Evolutionary conservation across 768 basidiomycete genomes (phyloP).

Genomic region (Mycena metata): DNA sequence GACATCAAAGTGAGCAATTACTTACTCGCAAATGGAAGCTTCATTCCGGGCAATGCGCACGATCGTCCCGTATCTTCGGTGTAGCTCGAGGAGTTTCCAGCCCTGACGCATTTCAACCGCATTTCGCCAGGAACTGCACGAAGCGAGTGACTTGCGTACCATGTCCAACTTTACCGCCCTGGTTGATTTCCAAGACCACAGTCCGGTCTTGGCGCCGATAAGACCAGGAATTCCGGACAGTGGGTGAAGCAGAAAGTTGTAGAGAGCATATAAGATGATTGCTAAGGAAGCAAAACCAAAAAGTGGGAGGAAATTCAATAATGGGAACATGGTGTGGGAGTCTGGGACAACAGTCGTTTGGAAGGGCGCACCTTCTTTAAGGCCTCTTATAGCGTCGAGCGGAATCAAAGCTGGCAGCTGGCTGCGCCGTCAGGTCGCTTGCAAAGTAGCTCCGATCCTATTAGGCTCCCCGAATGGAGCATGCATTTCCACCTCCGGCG

Average conservation of each 20-base stretch:
- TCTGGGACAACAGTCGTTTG: too few relatives aligned
- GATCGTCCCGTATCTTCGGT: conserved; percentile 13
- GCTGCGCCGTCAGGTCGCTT: too few relatives aligned
- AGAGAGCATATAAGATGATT: not conserved
- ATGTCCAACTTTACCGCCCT: conserved; percentile 23
- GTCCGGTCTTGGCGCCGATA: not conserved
- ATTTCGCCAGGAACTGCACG: not conserved
- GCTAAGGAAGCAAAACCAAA: not conserved
- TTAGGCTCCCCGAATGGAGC: too few relatives aligned
- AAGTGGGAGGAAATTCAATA: not conserved
- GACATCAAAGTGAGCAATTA: not conserved
- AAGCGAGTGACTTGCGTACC: not conserved
- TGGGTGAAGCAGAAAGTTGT: conserved; percentile 24
- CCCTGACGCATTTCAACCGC: not conserved
- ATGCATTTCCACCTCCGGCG: too few relatives aligned
- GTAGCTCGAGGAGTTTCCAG: conserved; percentile 26
- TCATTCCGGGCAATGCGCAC: conserved; percentile 28
- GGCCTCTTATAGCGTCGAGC: too few relatives aligned
- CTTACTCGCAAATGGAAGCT: conserved; percentile 29
- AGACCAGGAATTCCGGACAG: conserved; percentile 22
- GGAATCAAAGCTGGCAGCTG: too few relatives aligned
- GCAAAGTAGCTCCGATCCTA: too few relatives aligned
- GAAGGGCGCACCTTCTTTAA: too few relatives aligned
- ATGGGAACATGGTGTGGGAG: too few relatives aligned
- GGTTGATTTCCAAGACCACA: conserved; percentile 25